Evolutionary conservation across 805 yeast species (phyloP).

Genomic region (Kluyveromyces nonfermentans): DNA sequence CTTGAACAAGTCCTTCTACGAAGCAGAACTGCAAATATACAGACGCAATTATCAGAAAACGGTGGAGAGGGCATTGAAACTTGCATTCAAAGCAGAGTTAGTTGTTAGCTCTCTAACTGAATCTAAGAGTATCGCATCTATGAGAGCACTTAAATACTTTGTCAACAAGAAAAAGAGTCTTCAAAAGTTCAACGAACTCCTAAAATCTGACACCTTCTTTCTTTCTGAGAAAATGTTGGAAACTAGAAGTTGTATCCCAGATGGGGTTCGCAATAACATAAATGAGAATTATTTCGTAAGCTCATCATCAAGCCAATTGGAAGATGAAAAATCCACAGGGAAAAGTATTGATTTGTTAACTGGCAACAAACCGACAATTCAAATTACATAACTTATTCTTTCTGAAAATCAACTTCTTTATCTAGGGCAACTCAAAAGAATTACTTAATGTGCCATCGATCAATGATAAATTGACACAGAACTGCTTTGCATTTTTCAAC

Average conservation of each 20-base stretch:
- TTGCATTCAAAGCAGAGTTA: neutral
- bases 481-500: too few species aligned
- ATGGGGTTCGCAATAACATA: neutral
- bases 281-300: neutral
- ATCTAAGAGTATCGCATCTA: neutral
- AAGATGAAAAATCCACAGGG: too few species aligned
- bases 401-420: too few species aligned
- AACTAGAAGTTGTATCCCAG: neutral
- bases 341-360: too few species aligned
- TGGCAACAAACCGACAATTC: neutral
- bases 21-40: neutral
- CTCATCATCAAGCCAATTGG: neutral
- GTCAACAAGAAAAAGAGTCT: slow-evolving; percentile 1
- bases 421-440: too few species aligned
- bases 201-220: neutral
- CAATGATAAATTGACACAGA: too few species aligned
- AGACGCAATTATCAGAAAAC: slow-evolving; percentile 1
- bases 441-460: too few species aligned
- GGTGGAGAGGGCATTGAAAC: neutral
- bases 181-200: neutral
- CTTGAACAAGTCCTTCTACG: neutral
- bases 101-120: neutral
- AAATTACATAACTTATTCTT: too few species aligned
- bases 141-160: neutral
- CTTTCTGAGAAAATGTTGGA: neutral